Evolutionary conservation across 345 rosid species (phyloP).

Genomic region (Firmiana major): DNA sequence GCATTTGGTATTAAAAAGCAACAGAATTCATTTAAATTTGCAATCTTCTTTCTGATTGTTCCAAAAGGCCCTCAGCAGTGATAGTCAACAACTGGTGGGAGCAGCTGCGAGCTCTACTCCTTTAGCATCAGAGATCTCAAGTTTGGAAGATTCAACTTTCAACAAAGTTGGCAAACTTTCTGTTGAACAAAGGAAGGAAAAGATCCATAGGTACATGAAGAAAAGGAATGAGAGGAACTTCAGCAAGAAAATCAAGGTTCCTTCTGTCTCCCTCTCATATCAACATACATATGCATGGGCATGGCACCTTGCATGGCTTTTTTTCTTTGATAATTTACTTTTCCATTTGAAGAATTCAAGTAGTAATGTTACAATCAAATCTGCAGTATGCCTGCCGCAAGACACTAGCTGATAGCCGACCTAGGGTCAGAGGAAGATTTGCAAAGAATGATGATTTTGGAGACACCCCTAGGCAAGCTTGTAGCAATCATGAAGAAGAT

Average conservation of each 20-base stretch:
- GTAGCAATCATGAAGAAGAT: constrained; percentile 62
- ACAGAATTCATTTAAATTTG: background rate
- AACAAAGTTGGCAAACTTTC: constrained; percentile 76
- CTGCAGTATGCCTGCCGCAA: constrained; percentile 91
- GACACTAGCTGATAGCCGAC: constrained; percentile 89
- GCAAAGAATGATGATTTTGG: constrained; percentile 85
- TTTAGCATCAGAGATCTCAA: constrained; percentile 55
- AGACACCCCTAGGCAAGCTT: constrained; percentile 43
- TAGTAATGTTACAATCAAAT: background rate
- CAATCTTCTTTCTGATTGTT: background rate
- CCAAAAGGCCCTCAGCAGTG: constrained; percentile 45
- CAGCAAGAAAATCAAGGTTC: constrained; percentile 95
- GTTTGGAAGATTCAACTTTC: constrained; percentile 68
- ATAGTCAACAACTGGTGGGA: constrained; percentile 43
- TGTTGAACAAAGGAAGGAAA: constrained; percentile 85
- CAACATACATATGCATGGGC: background rate
- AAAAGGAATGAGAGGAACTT: constrained; percentile 92
- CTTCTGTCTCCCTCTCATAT: background rate
- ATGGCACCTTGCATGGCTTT: background rate
- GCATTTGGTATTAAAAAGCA: background rate
- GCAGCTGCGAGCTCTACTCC: constrained; percentile 37
- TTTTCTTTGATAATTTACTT: background rate
- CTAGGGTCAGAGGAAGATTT: constrained; percentile 90
- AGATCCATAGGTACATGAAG: constrained; percentile 88
- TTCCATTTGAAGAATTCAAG: background rate